Evolutionary conservation across 1,284 basidiomycete genomes (phyloP), one percentile per base, ranked within the genome.

Genomic region (Malassezia brasiliensis): DNA sequence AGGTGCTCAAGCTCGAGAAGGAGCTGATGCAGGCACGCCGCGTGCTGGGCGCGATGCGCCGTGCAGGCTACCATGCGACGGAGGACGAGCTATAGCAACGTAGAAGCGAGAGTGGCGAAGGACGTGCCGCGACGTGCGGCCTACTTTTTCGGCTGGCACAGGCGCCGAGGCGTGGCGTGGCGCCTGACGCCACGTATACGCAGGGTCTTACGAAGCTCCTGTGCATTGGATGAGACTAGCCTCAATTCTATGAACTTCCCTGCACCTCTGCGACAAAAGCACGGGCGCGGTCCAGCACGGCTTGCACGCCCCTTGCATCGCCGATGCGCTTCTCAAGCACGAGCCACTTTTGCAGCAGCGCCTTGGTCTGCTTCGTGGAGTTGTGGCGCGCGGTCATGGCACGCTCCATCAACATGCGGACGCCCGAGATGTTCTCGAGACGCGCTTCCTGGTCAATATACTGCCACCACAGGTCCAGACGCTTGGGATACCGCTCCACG

Each of bases 1-100:
- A 94, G 76, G 96, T 99, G 63, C 79, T 98, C 64, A 91, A 86
- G 74, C 78, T 96, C 67, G 93, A 96, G 80, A 96, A 96, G 80
- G 90, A 96, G 11, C 79, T 98, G 34, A 87, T 63, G 0, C 68
- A 74, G 62, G 73, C 74, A 11, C 63, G 74, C 25, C 56, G 69
- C 31, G 63, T 68, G 47, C 62, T 76, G 8, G 74, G 69, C 28
- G 62, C 70, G 12, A 72, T 74, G 72, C 58, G 70, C 25, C 54
- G 67, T 9, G 68, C 70, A 12, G 70, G 67, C 34, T 73, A 71
- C 51, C 70, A 72, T 56, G 67, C 68, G 28, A 68, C 61, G 0
- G 70, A 72, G 37, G 70, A 68, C 19, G 57, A 54, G 15, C 42
- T 34, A 3, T 45, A 28, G 9, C 7, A 28, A 28, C 25, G 25